These are phyloP conservation scores for Hysterangium stoloniferum DNA, from an alignment of 768 basidiomycete species.

Conservation along the genomic window DNA sequence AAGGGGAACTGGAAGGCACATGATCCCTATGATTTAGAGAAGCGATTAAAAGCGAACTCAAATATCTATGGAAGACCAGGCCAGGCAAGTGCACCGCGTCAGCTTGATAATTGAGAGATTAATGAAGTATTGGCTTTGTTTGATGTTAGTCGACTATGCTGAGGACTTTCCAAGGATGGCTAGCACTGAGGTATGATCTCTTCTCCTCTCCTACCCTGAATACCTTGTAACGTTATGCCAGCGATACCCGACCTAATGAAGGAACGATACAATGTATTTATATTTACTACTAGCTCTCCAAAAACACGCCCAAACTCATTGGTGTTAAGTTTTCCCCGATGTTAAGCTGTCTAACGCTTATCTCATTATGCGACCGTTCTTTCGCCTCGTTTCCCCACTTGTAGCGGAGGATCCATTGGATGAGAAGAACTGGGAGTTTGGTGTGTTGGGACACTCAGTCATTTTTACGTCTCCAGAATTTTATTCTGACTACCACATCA, in stretches of 20 bases:
- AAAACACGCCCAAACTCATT: constrained; percentile 15
- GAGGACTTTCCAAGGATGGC: constrained; percentile 69
- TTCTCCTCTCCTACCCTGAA: constrained; percentile 2
- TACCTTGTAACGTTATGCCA: constrained; percentile 16
- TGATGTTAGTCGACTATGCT: constrained; percentile 21
- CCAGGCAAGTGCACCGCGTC: constrained; percentile 33
- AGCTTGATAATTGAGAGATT: background rate
- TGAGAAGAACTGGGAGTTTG: constrained; percentile 48
- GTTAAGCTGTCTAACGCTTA: constrained; percentile 63
- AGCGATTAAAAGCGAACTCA: constrained; percentile 50
- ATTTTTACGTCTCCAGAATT: background rate
- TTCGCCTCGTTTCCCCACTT: constrained; percentile 39
- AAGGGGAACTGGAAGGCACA: constrained; percentile 54
- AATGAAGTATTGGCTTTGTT: background rate
- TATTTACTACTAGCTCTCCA: background rate
- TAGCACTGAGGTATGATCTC: constrained; percentile 51
- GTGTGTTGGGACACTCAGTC: constrained; percentile 20
- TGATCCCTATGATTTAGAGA: constrained; percentile 57
- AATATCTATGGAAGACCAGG: constrained; percentile 54
- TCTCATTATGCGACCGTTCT: constrained; percentile 70
- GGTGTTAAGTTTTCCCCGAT: constrained; percentile 49
- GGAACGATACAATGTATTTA: constrained; percentile 43
- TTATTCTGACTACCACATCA: background rate
- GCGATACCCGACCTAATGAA: constrained; percentile 59
- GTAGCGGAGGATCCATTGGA: constrained; percentile 37